phyloP scores from a whole-genome alignment of 768 basidiomycete genomes.

The Melanogaster broomeanus region DNA sequence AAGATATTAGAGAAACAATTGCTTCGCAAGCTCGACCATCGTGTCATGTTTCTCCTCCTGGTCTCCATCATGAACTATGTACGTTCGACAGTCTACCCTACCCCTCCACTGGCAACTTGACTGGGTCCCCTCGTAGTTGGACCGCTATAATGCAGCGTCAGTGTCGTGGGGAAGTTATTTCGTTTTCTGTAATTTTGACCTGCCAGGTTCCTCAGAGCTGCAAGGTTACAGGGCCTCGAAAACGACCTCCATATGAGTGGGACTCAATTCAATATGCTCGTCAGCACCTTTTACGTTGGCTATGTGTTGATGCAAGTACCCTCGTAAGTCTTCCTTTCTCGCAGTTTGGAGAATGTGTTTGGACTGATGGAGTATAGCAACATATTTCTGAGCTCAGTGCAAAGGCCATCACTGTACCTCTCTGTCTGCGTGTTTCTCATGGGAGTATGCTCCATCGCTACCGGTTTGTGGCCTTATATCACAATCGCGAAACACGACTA shows the following conservation, averaged over 20 bases:
- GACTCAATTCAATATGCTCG: conserved; percentile 60
- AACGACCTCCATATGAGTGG: conserved; percentile 56
- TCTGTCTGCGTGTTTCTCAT: no score
- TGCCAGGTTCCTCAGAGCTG: conserved; percentile 20
- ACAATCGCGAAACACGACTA: neutral
- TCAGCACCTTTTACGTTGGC: conserved; percentile 65
- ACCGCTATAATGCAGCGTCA: no score
- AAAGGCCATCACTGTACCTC: no score
- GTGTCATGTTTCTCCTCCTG: neutral
- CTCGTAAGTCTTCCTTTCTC: neutral
- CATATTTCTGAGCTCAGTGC: no score
- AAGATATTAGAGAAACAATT: no score
- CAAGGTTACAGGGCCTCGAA: conserved; percentile 66
- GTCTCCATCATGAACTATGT: neutral
- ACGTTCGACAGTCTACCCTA: neutral
- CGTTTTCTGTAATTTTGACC: neutral
- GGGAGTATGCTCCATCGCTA: conserved; percentile 51
- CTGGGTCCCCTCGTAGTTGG: no score
- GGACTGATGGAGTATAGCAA: no score
- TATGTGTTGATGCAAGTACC: conserved; percentile 77
- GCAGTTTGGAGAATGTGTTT: neutral
- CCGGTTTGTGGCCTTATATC: conserved; percentile 35
- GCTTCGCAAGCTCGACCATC: no score
- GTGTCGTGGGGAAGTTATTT: no score
- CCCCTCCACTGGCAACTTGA: no score